Conservation (phyloP, 2,329 filamentous ascomycete genomes). For the Xylariaceae sp. region DNA sequence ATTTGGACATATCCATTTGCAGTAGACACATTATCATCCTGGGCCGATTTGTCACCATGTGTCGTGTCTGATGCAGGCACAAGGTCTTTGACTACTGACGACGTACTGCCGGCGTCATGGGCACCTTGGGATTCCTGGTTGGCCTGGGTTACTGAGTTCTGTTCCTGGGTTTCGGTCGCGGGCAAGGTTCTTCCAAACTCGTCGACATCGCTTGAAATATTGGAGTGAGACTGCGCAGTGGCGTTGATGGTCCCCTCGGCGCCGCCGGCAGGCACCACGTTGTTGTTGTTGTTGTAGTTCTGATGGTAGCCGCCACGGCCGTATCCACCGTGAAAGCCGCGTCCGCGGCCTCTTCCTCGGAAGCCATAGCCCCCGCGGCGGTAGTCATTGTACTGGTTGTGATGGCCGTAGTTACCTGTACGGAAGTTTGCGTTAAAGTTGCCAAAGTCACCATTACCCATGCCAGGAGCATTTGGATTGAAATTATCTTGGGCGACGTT, state of each 20-base stretch:
- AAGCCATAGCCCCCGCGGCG: constrained; percentile 64
- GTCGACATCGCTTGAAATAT: constrained; percentile 32
- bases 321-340: constrained; percentile 47
- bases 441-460: constrained; percentile 77
- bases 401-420: constrained; percentile 78
- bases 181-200: constrained; percentile 38
- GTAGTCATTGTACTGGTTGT: constrained; percentile 76
- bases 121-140: constrained; percentile 20
- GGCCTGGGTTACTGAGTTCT: constrained; percentile 23
- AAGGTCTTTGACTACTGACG: constrained; percentile 26
- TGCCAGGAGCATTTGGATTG: constrained; percentile 80
- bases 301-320: constrained; percentile 56
- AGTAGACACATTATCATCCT: constrained; percentile 33
- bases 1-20: constrained; percentile 23
- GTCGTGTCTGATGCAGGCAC: constrained; percentile 21
- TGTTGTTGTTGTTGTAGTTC: constrained; percentile 34
- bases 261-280: constrained; percentile 17
- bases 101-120: constrained; percentile 21
- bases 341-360: constrained; percentile 63
- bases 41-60: constrained; percentile 26
- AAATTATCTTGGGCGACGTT: constrained; percentile 85
- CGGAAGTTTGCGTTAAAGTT: constrained; percentile 73
- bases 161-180: constrained; percentile 21
- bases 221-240: constrained; percentile 20
- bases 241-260: constrained; percentile 23